Evolutionary conservation across 108 stramenopile species (phyloP), one percentile per base, ranked within the genome.

Genomic region (Discostella stelligeroides): DNA sequence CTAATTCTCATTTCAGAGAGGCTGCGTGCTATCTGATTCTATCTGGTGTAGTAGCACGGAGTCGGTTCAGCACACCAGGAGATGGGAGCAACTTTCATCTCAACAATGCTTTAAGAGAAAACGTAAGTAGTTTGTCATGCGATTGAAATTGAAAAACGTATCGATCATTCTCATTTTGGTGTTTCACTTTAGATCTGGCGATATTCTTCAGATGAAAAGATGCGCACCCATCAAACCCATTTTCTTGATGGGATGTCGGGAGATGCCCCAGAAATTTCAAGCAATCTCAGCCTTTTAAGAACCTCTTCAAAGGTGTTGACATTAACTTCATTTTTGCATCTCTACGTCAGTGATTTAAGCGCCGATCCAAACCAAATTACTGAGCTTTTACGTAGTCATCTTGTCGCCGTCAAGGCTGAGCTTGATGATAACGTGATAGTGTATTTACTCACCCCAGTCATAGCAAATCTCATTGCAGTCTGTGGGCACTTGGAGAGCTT

Each of bases 131-230:
- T n/a, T n/a, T n/a, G n/a, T n/a, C n/a, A n/a, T n/a, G n/a, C n/a
- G n/a, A n/a, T n/a, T n/a, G n/a, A n/a, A n/a, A n/a, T n/a, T n/a
- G n/a, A n/a, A n/a, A n/a, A n/a, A n/a, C n/a, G n/a, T n/a, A n/a
- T n/a, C n/a, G n/a, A n/a, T n/a, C n/a, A n/a, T n/a, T n/a, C n/a
- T n/a, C n/a, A n/a, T n/a, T n/a, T n/a, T n/a, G n/a, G n/a, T n/a
- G n/a, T n/a, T n/a, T n/a, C n/a, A n/a, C n/a, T n/a, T n/a, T 28
- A 78, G 77, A 68, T 78, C 41, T 57, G 62, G 27, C 30, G 34
- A 23, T 42, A 70, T 7, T 66, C 70, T 0, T 78, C 70, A 18
- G 70, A 71, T 46, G 41, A 60, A 21, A 39, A 49, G 20, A 70
- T 67, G 62, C 41, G 50, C 20, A 39, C 58, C 12, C 63, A 65